Evolutionary conservation across 192 early-diverging fungal species (phyloP).

Genomic region (Linnemannia zychae): DNA sequence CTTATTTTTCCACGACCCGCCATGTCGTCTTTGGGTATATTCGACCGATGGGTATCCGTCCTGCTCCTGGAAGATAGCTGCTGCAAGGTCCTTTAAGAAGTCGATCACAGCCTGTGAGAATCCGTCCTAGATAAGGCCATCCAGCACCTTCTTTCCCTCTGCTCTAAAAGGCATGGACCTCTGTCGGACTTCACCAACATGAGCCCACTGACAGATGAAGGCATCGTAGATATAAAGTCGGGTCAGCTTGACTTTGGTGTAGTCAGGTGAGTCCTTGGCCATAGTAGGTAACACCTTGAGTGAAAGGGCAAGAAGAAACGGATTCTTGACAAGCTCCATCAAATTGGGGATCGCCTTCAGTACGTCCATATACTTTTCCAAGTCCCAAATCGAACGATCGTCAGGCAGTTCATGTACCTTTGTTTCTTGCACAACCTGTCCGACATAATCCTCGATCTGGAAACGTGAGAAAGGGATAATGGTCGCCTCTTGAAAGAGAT

Average conservation of each 20-base stretch:
- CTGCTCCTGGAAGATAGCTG: not conserved
- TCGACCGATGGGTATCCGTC: not conserved
- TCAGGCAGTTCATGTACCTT: not conserved
- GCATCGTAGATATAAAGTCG: not conserved
- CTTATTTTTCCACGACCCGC: not conserved
- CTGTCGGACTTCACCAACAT: not conserved
- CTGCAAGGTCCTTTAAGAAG: not conserved
- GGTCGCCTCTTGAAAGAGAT: not conserved
- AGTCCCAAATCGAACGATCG: not conserved
- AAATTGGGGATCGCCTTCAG: not conserved
- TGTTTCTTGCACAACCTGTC: not conserved
- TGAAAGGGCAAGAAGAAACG: not conserved
- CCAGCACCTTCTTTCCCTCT: not conserved
- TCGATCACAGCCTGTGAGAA: not conserved
- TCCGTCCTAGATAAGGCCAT: not conserved
- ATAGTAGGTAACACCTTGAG: not conserved
- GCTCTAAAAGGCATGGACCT: not conserved
- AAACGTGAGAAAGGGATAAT: not conserved
- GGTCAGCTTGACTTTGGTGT: not conserved
- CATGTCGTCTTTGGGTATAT: not conserved
- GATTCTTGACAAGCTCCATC: not conserved
- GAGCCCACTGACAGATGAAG: not conserved
- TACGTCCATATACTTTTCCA: not conserved
- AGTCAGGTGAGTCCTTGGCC: not conserved
- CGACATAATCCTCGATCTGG: not conserved